Evolutionary conservation across 768 basidiomycete genomes (phyloP), one percentile per base, ranked within the genome.

Genomic region (Piloderma croceum): DNA sequence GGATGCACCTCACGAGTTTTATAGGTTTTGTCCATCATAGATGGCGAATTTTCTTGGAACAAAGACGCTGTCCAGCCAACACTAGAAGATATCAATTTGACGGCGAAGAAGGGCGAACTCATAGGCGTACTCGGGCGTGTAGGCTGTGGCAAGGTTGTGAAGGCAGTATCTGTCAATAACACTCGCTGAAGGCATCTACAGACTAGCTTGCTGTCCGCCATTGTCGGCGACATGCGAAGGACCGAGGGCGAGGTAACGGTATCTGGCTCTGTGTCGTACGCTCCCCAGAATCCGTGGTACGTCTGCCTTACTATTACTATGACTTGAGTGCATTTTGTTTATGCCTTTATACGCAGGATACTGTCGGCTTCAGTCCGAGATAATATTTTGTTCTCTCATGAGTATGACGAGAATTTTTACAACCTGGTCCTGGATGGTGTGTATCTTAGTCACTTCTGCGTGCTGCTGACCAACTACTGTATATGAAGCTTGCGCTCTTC

Each of bases 371-470:
- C 87, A 2, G 76, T 97, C 36, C 76, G 83, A 25, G 88, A 91
- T 31, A 98, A 98, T 53, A 97, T 98, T 45, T 55, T 89, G 24
- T 97, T 98, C 64, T 90, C 83, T 7, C 86, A 93, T 59, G 74
- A 81, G 49, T 96, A 83, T 46, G 91, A 97, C 38, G 82, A 86
- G 45, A 70, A 69, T 0, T 94, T 90, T 49, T 94, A 93, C 50
- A 74, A 86, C 39, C 54, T 81, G 12, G 90, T 92, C 4, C 59
- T 92, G 4, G 87, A 91, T 66, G 85, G 87, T 82, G 33, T 4
- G 56, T 38, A 34, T 2, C 10, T 24, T 34, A 21, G 15, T 29
- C 13, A 6, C 1, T 37, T 18, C 3, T 3, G 6, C 13, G 5
- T 34, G 5, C 24, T 17, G 23, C 17, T 29, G 10, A 29, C 27